Base-by-base conservation (phyloP, 768 basidiomycete genomes). In the Tylopilus rubrobrunneus region DNA sequence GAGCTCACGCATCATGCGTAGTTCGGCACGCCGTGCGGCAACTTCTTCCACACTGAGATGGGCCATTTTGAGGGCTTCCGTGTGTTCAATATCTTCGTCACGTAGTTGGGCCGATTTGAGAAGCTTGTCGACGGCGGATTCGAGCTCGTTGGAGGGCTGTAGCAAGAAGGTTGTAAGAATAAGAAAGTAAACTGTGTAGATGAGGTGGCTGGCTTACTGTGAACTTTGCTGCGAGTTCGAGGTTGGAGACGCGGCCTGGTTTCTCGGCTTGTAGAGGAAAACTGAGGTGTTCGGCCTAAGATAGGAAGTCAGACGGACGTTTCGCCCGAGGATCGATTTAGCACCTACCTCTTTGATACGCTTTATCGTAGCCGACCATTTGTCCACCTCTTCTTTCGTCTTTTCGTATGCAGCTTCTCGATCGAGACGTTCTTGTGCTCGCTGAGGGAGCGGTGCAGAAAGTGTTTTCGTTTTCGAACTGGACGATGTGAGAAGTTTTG, bases 341-440 rank as follows among this genome's bases (percentile, higher is more conserved):
- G 25, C 25, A 5, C 76, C 49, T 44, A 89, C 91, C 74, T 98
- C 92, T 59, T 87, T 86, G 59, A 99, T 93, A 21, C 83, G 81
- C 69, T 89, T 90, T 87, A 98, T 96, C 4, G 92, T 90, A 6
- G 82, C 84, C 27, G 82, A 82, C 97, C 96, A 98, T 74, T 96
- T 97, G 58, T 89, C 84, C 2, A 96, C 87, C 68, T 98, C 95
- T 57, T 82, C 80, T 66, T 91, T 92, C 5, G 95, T 98, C 70
- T 90, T 81, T 62, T 94, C 93, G 66, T 96, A 97, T 0, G 96
- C 96, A 8, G 94, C 96, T 66, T 93, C 86, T 46, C 96, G 85
- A 61, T 97, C 92, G 1, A 98, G 74, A 42, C 89, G 86, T 56
- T 97, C 94, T 67, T 97, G 91, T 0, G 86, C 82, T 31, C 93